These are phyloP conservation scores for Mortierella hygrophila DNA, from an alignment of 192 early-diverging fungal species.

Conservation along the genomic window DNA sequence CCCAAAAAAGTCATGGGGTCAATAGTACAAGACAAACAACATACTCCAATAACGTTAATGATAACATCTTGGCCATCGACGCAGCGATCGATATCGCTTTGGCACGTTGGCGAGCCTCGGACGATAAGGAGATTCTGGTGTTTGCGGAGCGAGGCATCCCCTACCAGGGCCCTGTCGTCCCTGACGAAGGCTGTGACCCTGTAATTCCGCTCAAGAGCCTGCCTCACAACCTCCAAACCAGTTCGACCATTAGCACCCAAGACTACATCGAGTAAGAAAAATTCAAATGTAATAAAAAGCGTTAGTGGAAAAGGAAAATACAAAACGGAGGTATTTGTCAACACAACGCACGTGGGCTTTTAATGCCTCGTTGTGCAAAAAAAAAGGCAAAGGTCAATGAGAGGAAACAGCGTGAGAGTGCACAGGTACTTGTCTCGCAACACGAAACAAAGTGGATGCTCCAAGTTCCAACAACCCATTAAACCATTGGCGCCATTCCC, in stretches of 20 bases:
- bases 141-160: conserved; percentile 36
- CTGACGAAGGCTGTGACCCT: conserved; percentile 56
- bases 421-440: conserved; percentile 1
- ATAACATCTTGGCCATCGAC: conserved; percentile 59
- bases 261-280: conserved; percentile 11
- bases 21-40: neutral
- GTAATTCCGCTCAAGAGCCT: conserved; percentile 54
- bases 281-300: neutral
- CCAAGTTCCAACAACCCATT: neutral
- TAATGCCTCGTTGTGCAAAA: no score
- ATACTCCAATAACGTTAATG: conserved; percentile 55
- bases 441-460: neutral
- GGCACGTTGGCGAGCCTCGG: conserved; percentile 47
- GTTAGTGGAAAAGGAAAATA: neutral
- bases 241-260: conserved; percentile 55
- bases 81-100: conserved; percentile 51
- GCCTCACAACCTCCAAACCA: conserved; percentile 53
- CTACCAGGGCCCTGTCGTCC: conserved; percentile 39
- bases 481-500: neutral
- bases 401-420: neutral
- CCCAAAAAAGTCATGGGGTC: neutral
- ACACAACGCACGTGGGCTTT: neutral
- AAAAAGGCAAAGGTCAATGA: neutral
- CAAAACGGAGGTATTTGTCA: neutral
- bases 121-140: conserved; percentile 57